Evolutionary conservation across 2,329 filamentous ascomycete genomes (phyloP).

Genomic region (Nemania sp.): DNA sequence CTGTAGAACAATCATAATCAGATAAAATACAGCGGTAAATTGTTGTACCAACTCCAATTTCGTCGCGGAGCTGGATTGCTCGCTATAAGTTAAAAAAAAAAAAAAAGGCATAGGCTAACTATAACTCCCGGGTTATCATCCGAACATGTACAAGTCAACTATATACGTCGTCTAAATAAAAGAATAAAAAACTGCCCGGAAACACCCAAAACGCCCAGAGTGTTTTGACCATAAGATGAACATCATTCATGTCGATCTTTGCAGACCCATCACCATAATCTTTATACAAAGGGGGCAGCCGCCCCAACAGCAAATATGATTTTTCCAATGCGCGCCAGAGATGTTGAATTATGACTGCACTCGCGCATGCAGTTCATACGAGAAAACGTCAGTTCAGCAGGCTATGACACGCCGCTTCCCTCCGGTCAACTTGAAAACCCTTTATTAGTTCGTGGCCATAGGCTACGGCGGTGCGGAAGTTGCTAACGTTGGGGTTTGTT

Average conservation of each 20-base stretch:
- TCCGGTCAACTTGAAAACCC: conserved; percentile 12
- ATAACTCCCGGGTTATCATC: conserved; percentile 13
- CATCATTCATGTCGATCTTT: conserved; percentile 25
- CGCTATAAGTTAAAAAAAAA: no score
- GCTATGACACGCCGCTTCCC: not conserved
- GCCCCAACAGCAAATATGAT: conserved; percentile 5
- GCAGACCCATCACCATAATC: conserved; percentile 21
- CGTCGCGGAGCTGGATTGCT: no score
- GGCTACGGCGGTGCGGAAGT: conserved; percentile 33
- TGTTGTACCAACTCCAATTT: no score
- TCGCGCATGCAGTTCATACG: not conserved
- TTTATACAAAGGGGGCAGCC: conserved; percentile 21
- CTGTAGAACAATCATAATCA: no score
- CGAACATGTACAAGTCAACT: conserved; percentile 9
- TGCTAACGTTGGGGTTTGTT: conserved; percentile 37
- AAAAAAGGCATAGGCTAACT: not conserved
- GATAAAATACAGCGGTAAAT: no score
- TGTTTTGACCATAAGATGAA: conserved; percentile 10
- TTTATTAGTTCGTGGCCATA: not conserved
- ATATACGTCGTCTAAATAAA: conserved; percentile 19
- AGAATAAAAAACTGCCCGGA: not conserved
- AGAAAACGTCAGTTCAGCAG: not conserved
- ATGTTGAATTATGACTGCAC: not conserved
- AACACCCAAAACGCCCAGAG: conserved; percentile 18
- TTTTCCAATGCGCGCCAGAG: conserved; percentile 8